phyloP scores from a whole-genome alignment of 2,329 filamentous ascomycete genomes.

The Erysiphe neolycopersici region DNA sequence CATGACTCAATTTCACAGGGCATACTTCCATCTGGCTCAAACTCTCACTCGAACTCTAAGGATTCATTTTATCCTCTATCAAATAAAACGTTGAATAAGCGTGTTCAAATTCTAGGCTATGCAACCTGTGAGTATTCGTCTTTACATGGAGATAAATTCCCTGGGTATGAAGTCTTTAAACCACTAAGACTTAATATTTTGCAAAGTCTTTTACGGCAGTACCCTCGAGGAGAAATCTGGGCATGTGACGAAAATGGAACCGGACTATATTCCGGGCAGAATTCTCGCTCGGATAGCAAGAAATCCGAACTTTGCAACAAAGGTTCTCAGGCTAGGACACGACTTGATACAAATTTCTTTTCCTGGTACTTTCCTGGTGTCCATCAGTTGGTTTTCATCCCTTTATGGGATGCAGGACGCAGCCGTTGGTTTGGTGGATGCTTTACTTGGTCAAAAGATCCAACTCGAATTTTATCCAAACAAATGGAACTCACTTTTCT shows the following conservation, averaged over 20 bases:
- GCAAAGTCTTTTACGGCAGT: slow-evolving; percentile 16
- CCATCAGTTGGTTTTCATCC: slow-evolving; percentile 21
- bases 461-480: slow-evolving; percentile 13
- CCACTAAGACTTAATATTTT: slow-evolving; percentile 11
- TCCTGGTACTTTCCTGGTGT: slow-evolving; percentile 18
- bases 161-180: slow-evolving; percentile 8
- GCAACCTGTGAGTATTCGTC: slow-evolving; percentile 11
- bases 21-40: background rate
- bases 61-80: slow-evolving; percentile 5
- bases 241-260: slow-evolving; percentile 19
- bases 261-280: slow-evolving; percentile 18
- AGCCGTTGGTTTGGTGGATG: slow-evolving; percentile 23
- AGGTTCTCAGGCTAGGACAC: background rate
- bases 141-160: slow-evolving; percentile 10
- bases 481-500: slow-evolving; percentile 16
- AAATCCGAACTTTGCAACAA: slow-evolving; percentile 2
- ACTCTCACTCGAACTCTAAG: background rate
- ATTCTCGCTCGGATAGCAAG: background rate
- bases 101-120: slow-evolving; percentile 11
- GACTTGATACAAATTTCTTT: slow-evolving; percentile 13
- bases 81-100: slow-evolving; percentile 4
- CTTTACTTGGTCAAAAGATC: slow-evolving; percentile 19
- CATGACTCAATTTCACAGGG: background rate
- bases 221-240: slow-evolving; percentile 21
- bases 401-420: slow-evolving; percentile 21